A percentile compares a stretch with the other conserved stretches of the same genome.
These are phyloP conservation scores for Wickerhamomyces silvicola DNA, from an alignment of 805 yeast species.

Conservation along the genomic window DNA sequence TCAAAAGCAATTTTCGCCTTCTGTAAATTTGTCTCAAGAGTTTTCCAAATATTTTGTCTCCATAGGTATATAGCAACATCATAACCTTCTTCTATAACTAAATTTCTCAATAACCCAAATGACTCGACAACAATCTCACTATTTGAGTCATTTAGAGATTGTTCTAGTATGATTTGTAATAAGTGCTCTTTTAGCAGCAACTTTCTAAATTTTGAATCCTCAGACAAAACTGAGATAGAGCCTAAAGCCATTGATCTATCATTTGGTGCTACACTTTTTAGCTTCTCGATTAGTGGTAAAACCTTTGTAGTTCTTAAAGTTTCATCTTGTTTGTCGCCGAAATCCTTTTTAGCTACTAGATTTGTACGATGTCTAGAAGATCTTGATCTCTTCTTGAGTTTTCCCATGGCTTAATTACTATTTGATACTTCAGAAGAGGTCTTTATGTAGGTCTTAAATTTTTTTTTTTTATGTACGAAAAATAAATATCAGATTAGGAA, in stretches of 20 bases:
- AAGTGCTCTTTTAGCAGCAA: conserved; percentile 66
- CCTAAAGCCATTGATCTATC: conserved; percentile 76
- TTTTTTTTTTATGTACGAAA: background rate
- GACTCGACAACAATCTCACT: conserved; percentile 77
- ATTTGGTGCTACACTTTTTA: conserved; percentile 55
- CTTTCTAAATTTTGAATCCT: conserved; percentile 57
- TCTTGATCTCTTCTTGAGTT: conserved; percentile 62
- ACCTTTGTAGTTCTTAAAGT: conserved; percentile 47
- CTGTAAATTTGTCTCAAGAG: conserved; percentile 44
- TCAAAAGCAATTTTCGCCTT: conserved; percentile 46
- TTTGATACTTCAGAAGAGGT: conserved; percentile 39
- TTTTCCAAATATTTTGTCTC: conserved; percentile 72
- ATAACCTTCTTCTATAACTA: conserved; percentile 83
- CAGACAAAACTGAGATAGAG: conserved; percentile 65
- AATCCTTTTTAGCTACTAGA: conserved; percentile 24
- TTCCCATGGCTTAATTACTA: conserved; percentile 60
- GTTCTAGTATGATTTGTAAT: conserved; percentile 55
- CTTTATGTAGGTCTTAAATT: background rate
- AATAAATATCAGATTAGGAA: conserved; percentile 4
- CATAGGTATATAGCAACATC: conserved; percentile 69
- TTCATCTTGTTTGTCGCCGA: conserved; percentile 40
- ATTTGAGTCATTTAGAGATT: conserved; percentile 57
- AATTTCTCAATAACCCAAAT: conserved; percentile 72
- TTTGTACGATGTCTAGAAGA: conserved; percentile 34
- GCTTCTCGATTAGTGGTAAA: conserved; percentile 59